Evolutionary conservation across 2,329 filamentous ascomycete species (phyloP), one percentile per base, ranked within the genome.

Genomic region (Teratosphaeria nubilosa): DNA sequence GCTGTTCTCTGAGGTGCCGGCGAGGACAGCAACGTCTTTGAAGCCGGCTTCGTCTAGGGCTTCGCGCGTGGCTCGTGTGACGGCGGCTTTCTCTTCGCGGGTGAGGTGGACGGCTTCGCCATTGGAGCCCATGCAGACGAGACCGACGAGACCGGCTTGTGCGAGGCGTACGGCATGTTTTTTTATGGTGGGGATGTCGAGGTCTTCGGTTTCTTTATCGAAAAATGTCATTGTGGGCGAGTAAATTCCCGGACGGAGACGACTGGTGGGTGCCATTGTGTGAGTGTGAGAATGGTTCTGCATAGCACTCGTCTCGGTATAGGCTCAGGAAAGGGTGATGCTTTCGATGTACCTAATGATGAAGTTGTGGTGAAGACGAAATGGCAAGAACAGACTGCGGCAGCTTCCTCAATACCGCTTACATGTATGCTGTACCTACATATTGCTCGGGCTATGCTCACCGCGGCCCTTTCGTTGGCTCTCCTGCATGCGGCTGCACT

Each of bases 201-300:
- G 81, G 54, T 94, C 88, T 75, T 95, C 90, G 52, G 88, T 94
- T 63, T 86, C 82, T 6, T 86, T 80, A 74, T 92, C 79, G 78
- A 95, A 95, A 74, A 95, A 95, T 68, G 90, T 95, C 85, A 94
- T 90, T 60, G 88, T 92, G 27, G 90, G 90, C 60, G 88, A 88
- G 74, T 94, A 48, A 72, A 94, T 91, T 71, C 90, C 89, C 68
- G 86, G 86, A 51, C 87, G 86, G 57, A 95, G 82, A 63, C 86
- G 80, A 60, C 73, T 63, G 32, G 56, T 41, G 58, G 69, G 58
- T 58, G 65, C 69, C 53, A 55, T 55, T n/a, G 13, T 52, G 22
- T 55, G 25, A 53, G 31, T 24, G 25, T 13, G 20, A 53, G 2
- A 34, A 11, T 20, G 24, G 9, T 5, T 30, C 13, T 14, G 3